phyloP scores from a whole-genome alignment of 805 yeast genomes.

The Starmerella cellae region DNA sequence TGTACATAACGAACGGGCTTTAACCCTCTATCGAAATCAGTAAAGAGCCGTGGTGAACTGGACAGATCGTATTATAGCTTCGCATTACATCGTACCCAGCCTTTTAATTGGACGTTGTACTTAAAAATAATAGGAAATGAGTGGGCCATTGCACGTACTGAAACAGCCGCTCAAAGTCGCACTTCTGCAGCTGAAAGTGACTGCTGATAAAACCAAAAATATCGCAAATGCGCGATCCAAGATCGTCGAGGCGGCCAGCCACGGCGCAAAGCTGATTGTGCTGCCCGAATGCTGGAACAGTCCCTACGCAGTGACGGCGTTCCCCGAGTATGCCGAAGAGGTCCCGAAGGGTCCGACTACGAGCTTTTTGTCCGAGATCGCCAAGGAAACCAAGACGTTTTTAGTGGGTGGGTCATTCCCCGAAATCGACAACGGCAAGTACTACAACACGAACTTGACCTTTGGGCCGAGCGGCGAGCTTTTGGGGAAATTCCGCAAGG shows the following conservation, averaged over 20 bases:
- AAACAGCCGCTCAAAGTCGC: slow-evolving; percentile 62
- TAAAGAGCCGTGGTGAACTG: too few relatives aligned
- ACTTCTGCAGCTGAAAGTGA: slow-evolving; percentile 67
- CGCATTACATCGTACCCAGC: too few relatives aligned
- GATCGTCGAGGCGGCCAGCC: slow-evolving; percentile 53
- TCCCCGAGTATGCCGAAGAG: slow-evolving; percentile 76
- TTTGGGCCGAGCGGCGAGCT: slow-evolving; percentile 61
- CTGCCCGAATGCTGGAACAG: slow-evolving; percentile 95
- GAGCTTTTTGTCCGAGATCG: slow-evolving; percentile 46
- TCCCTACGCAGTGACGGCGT: slow-evolving; percentile 79
- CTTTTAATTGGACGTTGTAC: too few relatives aligned
- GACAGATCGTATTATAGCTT: too few relatives aligned
- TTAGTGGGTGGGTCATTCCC: slow-evolving; percentile 91
- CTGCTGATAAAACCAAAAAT: slow-evolving; percentile 70
- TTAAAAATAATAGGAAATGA: neutral
- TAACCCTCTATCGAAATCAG: too few relatives aligned
- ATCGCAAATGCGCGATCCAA: slow-evolving; percentile 51
- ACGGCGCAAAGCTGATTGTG: slow-evolving; percentile 59
- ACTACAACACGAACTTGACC: slow-evolving; percentile 62
- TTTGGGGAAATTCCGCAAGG: slow-evolving; percentile 81
- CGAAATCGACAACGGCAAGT: slow-evolving; percentile 43
- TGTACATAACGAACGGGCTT: too few relatives aligned
- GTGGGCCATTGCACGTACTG: slow-evolving; percentile 21
- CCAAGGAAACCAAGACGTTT: slow-evolving; percentile 48
- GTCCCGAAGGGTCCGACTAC: slow-evolving; percentile 63